A percentile compares a stretch with the other conserved stretches of the same genome.
These are phyloP conservation scores for Diutina ranongensis DNA, from an alignment of 1,139 yeast species.

Conservation along the genomic window DNA sequence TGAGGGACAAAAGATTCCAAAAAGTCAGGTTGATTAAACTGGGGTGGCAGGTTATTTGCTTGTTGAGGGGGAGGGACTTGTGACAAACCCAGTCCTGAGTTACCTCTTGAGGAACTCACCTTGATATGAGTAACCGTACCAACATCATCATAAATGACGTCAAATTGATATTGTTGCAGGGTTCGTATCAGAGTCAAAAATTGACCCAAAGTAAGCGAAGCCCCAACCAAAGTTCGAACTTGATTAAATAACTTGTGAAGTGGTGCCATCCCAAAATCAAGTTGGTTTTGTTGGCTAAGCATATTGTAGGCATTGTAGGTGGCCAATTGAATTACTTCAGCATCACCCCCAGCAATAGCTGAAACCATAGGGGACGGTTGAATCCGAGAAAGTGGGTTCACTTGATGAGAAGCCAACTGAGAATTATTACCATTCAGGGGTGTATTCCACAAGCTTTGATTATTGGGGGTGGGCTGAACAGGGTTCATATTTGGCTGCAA, in stretches of 20 bases:
- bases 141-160: conserved; percentile 34
- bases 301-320: conserved; percentile 26
- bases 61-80: conserved; percentile 1
- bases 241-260: conserved; percentile 21
- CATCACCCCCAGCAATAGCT: conserved; percentile 3
- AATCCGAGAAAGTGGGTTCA: not conserved
- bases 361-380: not conserved
- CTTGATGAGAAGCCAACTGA: not conserved
- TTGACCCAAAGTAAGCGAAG: conserved; percentile 25
- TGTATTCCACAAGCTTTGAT: not conserved
- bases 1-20: not conserved
- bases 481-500: conserved; percentile 18
- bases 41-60: not conserved
- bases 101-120: not conserved
- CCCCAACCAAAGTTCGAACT: conserved; percentile 5
- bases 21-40: not conserved
- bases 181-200: conserved; percentile 27
- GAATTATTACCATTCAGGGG: not conserved
- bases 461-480: not conserved
- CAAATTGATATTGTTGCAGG: conserved; percentile 17
- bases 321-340: conserved; percentile 16
- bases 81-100: not conserved
- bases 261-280: conserved; percentile 30
- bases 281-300: conserved; percentile 20
- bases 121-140: conserved; percentile 37